phyloP scores from a whole-genome alignment of 768 basidiomycete species.

The Mycena chlorophos region DNA sequence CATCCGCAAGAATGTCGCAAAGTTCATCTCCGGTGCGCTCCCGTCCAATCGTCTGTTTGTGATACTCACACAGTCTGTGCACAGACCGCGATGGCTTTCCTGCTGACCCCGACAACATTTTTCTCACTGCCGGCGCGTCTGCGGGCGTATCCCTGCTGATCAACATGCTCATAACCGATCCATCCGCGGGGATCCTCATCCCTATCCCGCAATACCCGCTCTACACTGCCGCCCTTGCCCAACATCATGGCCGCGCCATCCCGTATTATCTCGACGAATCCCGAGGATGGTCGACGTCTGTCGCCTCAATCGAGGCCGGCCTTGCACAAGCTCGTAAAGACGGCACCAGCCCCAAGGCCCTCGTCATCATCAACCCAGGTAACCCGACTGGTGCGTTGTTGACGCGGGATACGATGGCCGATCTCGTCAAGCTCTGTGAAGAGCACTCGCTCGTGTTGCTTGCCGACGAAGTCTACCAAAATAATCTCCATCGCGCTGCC shows the following conservation, averaged over 20 bases:
- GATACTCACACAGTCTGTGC: not conserved
- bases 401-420: constrained; percentile 64
- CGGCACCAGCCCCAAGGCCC: constrained; percentile 69
- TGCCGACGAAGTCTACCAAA: constrained; percentile 99
- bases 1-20: constrained; percentile 85
- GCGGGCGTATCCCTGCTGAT: constrained; percentile 89
- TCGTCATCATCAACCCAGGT: constrained; percentile 98
- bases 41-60: too few species aligned
- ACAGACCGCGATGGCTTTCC: constrained; percentile 89
- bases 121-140: constrained; percentile 93
- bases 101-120: constrained; percentile 81
- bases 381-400: constrained; percentile 94
- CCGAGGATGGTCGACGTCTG: constrained; percentile 79
- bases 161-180: constrained; percentile 71
- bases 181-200: constrained; percentile 78
- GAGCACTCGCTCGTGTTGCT: constrained; percentile 83
- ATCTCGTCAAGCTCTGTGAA: constrained; percentile 83
- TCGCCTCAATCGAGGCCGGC: constrained; percentile 62
- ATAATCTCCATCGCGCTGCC: constrained; percentile 73
- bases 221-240: constrained; percentile 93
- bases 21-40: constrained; percentile 88
- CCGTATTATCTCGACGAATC: constrained; percentile 90
- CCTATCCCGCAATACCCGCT: constrained; percentile 98
- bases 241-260: constrained; percentile 74
- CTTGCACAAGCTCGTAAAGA: constrained; percentile 64